Evolutionary conservation across 345 rosid genomes (phyloP).

Genomic region (Carallia brachiata): DNA sequence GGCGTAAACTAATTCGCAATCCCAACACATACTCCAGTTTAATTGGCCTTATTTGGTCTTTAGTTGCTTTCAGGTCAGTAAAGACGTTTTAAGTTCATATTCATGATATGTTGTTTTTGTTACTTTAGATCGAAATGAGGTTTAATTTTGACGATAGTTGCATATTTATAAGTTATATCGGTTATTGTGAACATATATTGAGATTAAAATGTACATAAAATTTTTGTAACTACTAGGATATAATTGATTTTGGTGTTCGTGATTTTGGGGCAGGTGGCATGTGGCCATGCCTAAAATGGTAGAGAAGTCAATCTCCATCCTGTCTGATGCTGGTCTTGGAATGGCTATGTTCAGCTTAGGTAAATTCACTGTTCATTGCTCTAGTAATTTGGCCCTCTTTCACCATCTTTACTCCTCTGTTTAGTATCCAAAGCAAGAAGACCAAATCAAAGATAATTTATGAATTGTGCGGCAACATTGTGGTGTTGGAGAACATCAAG

Average conservation of each 20-base stretch:
- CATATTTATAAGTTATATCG: not conserved
- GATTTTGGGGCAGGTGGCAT: conserved; percentile 27
- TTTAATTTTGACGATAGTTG: no score
- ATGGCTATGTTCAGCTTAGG: conserved; percentile 46
- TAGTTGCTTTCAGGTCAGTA: conserved; percentile 25
- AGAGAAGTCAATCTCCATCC: conserved; percentile 30
- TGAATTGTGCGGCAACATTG: no score
- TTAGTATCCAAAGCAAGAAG: no score
- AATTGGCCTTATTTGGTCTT: conserved; percentile 34
- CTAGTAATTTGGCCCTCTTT: not conserved
- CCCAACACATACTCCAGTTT: conserved; percentile 39
- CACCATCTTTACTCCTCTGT: not conserved
- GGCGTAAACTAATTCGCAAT: conserved; percentile 35
- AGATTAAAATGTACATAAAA: not conserved
- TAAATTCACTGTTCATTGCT: conserved; percentile 6
- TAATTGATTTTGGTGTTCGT: not conserved
- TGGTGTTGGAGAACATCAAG: no score
- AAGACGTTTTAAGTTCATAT: no score
- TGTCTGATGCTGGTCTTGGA: conserved; percentile 41
- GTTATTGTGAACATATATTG: not conserved
- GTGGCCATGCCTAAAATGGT: conserved; percentile 33
- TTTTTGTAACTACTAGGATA: no score
- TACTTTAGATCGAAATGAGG: no score
- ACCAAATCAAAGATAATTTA: no score
- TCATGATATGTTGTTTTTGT: no score